These are phyloP conservation scores for Penicillium sp. DNA, from an alignment of 2,329 filamentous ascomycete species.

Conservation along the genomic window DNA sequence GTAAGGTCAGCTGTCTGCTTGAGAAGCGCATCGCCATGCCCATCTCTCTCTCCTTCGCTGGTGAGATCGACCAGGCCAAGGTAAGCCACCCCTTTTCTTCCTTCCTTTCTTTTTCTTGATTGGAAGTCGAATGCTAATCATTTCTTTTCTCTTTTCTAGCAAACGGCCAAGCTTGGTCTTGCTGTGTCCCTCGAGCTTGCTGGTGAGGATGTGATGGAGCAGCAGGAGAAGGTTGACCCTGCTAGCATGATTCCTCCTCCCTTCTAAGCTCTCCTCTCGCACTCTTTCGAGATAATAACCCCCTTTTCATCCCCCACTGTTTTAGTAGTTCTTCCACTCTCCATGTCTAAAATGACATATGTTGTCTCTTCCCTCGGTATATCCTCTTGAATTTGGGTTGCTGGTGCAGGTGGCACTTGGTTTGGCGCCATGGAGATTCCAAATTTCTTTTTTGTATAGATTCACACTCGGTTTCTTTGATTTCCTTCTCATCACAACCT, in stretches of 20 bases:
- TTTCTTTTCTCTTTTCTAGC: constrained; percentile 53
- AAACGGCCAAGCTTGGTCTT: constrained; percentile 90
- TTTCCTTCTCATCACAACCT: constrained; percentile 26
- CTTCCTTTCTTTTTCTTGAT: neutral
- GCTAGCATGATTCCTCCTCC: constrained; percentile 50
- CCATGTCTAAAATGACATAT: constrained; percentile 34
- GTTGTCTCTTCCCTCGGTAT: constrained; percentile 33
- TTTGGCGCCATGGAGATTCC: constrained; percentile 40
- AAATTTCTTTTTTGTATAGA: constrained; percentile 40
- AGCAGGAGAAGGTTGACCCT: constrained; percentile 61
- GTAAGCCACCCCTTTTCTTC: constrained; percentile 55
- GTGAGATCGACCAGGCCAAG: constrained; percentile 93
- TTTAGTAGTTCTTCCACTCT: constrained; percentile 48
- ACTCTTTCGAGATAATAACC: constrained; percentile 28
- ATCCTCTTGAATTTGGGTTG: constrained; percentile 33
- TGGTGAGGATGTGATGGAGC: constrained; percentile 81
- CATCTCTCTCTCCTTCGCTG: constrained; percentile 90
- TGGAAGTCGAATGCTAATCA: constrained; percentile 8
- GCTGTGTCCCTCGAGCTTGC: constrained; percentile 88
- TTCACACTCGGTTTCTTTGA: constrained; percentile 31
- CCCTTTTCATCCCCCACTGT: constrained; percentile 36
- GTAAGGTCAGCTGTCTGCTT: constrained; percentile 86
- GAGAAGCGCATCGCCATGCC: constrained; percentile 95
- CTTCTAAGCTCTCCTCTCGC: constrained; percentile 40
- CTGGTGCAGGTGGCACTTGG: constrained; percentile 36